Base-by-base conservation (phyloP, 331 rosid species). In the Pyracantha coccinea region DNA sequence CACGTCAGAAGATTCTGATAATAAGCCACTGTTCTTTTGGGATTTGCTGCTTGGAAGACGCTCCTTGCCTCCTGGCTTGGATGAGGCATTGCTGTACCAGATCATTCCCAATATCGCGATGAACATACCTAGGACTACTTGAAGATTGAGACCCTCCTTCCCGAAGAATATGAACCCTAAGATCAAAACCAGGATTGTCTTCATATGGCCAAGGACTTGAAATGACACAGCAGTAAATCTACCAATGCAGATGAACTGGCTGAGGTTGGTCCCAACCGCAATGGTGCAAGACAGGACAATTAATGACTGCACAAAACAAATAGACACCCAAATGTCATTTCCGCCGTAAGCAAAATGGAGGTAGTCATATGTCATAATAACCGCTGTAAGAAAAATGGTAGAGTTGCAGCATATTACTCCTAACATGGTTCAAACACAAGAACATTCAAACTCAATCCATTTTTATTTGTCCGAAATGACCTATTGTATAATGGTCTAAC, bases 141-240 rank as follows among this genome's bases (percentile, higher is more conserved):
- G 99, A 12, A 78, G 65, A 75, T 86, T 89, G 73, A 95, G 93
- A 54, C 99, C 99, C 75, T 92, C 99, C 80, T 90, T 95, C 6
- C 99, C 99, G 64, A 95, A 95, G 84, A 95, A 90, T 55, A 92
- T 76, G 83, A 95, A 95, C 73, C 99, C 99, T 78, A 95, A 55
- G 44, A 86, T 72, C 72, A 95, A 89, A 32, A 95, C 99, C 38
- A 95, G 84, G 78, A 95, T 89, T n/a, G 99, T 95, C 81, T 95
- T 95, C 99, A 92, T 95, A 67, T 95, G 99, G 31, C 99, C 99
- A n/a, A 92, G 88, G 38, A 95, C 97, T 85, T 95, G 99, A 78
- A 95, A 95, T 9, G 99, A 76, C 58, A 95, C 97, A 0, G 99
- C 97, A 0, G 99, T 86, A 71, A 95, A 95, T 83, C 99, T 83